phyloP scores from a whole-genome alignment of 208 protist species.

The Leishmania gerbilli region DNA sequence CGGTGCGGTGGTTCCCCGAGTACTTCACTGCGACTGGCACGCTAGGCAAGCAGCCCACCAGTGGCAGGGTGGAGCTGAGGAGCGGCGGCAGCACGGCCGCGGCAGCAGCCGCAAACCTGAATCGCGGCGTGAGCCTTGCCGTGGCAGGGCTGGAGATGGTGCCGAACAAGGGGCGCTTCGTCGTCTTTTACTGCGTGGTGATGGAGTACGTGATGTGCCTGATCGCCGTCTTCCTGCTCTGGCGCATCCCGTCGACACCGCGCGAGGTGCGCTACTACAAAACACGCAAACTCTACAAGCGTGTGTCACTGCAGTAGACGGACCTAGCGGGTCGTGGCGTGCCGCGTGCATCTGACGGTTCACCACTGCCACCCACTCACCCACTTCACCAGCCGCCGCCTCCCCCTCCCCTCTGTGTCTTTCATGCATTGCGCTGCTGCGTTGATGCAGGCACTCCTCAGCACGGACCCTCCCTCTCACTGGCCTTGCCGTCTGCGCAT shows the following conservation, averaged over 20 bases:
- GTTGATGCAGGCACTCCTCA: not conserved
- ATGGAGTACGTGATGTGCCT: conserved; percentile 52
- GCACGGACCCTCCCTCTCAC: not conserved
- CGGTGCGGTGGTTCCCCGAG: conserved; percentile 33
- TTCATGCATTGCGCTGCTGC: not conserved
- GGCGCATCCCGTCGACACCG: conserved; percentile 47
- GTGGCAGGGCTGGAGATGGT: conserved; percentile 15
- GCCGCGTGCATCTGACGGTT: not conserved
- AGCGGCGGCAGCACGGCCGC: not conserved
- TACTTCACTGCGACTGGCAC: conserved; percentile 1
- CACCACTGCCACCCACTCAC: not conserved
- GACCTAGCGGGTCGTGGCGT: not conserved
- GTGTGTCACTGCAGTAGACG: not conserved
- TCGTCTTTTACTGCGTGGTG: conserved; percentile 29
- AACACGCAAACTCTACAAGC: conserved; percentile 24
- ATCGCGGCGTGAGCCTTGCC: not conserved
- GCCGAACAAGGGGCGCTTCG: conserved; percentile 15
- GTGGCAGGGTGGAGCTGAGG: not conserved
- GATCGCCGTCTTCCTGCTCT: conserved; percentile 45
- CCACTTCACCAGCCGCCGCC: not conserved
- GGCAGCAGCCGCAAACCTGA: not conserved
- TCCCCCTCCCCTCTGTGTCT: not conserved
- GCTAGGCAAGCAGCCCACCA: conserved; percentile 3
- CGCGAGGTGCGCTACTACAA: conserved; percentile 38
- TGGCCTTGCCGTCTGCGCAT: not conserved